Evolutionary conservation across 2,329 filamentous ascomycete species (phyloP), one percentile per base, ranked within the genome.

Genomic region (Cladosporium sp.): DNA sequence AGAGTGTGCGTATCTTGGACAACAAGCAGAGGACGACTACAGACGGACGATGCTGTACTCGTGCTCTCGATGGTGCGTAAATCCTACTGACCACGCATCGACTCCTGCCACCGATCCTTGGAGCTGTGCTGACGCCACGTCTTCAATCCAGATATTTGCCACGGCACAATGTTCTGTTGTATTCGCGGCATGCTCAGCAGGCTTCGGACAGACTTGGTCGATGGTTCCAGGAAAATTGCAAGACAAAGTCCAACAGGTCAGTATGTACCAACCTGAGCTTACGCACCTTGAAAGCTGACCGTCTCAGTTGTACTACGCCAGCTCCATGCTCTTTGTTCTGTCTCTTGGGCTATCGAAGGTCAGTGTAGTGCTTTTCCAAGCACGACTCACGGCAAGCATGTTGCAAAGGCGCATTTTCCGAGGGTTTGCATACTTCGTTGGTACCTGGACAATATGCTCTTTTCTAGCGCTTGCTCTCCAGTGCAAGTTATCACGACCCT

Each of bases 401-500:
- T 21, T 7, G 28, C 58, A 61, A 13, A 66, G 56, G 48, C 62
- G 48, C 28, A 57, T 53, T 8, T 51, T 68, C 39, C 14, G 54
- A 14, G 36, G 39, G 14, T 59, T 64, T 11, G 30, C 65, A 8
- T 8, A 46, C 11, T 66, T 58, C 58, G 46, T 51, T 2, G 30
- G 39, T 18, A 36, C 39, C 16, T 68, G 68, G 68, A 68, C 54
- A 21, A 21, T 63, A 32, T 65, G 63, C 26, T 63, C 66, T 3
- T 26, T 66, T 21, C 46, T 69, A 10, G 65, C 68, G 28, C 56
- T 68, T 39, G 65, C 67, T 10, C 25, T 68, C 13, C 68, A 69
- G 46, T 69, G 68, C 54, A 26, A 66, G 21, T 36, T 69, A 1
- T 30, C 21, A n/a, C 5, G 21, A 21, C 66, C 66, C 7, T 68